Percentiles rank a stretch among this genome's conserved stretches.
These are phyloP conservation scores for Suillus subluteus DNA, from an alignment of 768 basidiomycete genomes.

Conservation along the genomic window DNA sequence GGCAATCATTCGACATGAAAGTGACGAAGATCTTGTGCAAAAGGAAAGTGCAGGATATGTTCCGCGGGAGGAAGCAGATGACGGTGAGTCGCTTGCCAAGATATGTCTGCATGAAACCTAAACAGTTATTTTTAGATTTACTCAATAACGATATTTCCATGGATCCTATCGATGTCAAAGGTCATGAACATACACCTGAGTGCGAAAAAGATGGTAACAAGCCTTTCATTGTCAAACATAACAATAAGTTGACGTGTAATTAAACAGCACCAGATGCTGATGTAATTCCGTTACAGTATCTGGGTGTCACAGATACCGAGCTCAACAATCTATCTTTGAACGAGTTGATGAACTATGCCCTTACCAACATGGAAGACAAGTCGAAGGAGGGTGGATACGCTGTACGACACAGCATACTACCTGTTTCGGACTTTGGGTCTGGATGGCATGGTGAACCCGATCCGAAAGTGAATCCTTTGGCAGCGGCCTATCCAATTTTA, in stretches of 20 bases:
- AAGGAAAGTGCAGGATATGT: slow-evolving; percentile 38
- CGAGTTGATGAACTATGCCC: not conserved
- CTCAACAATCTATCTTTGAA: not conserved
- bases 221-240: no score
- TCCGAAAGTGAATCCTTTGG: not conserved
- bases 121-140: no score
- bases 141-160: no score
- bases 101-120: no score
- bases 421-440: not conserved
- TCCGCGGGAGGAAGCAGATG: slow-evolving; percentile 12
- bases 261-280: not conserved
- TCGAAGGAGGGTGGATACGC: not conserved
- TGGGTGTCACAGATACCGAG: not conserved
- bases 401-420: not conserved
- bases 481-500: slow-evolving; percentile 13
- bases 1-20: slow-evolving; percentile 18
- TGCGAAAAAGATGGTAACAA: no score
- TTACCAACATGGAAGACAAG: not conserved
- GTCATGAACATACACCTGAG: no score
- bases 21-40: slow-evolving; percentile 20
- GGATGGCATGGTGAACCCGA: not conserved
- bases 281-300: not conserved
- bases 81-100: slow-evolving; percentile 5
- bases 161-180: no score
- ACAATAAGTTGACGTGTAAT: no score